A percentile compares a stretch with the other conserved stretches of the same genome.
These are phyloP conservation scores for Pseudozyma pruni DNA, from an alignment of 1,284 basidiomycete genomes.

Conservation along the genomic window DNA sequence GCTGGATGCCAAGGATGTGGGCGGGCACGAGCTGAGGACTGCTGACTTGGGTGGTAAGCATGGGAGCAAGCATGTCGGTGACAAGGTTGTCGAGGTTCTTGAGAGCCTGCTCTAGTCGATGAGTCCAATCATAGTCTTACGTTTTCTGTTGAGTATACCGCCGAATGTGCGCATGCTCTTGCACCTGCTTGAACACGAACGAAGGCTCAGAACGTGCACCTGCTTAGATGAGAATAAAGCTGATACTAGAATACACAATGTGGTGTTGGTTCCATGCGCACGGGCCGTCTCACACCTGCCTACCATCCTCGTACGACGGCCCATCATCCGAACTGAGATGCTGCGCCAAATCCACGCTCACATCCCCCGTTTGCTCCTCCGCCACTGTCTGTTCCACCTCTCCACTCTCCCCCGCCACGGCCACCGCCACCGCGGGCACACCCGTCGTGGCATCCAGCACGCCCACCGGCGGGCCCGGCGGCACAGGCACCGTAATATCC, in stretches of 20 bases:
- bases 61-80: constrained; percentile 82
- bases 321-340: constrained; percentile 17
- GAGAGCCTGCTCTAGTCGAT: constrained; percentile 72
- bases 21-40: constrained; percentile 84
- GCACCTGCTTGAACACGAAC: no score
- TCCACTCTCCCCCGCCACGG: not conserved
- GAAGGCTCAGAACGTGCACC: no score
- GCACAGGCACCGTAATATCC: constrained; percentile 59
- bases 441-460: not conserved
- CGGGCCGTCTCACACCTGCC: constrained; percentile 20
- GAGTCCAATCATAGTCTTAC: not conserved
- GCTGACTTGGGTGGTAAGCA: constrained; percentile 86
- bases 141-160: no score
- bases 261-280: not conserved
- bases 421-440: constrained; percentile 1
- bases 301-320: constrained; percentile 4
- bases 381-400: not conserved
- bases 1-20: constrained; percentile 78
- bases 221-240: no score
- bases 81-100: constrained; percentile 82
- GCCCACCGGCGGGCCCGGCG: constrained; percentile 39
- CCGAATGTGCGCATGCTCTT: no score
- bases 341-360: constrained; percentile 24
- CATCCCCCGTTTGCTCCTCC: not conserved
- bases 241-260: no score